Evolutionary conservation across 179 eudicot species (phyloP).

Genomic region (Vitellaria paradoxa): DNA sequence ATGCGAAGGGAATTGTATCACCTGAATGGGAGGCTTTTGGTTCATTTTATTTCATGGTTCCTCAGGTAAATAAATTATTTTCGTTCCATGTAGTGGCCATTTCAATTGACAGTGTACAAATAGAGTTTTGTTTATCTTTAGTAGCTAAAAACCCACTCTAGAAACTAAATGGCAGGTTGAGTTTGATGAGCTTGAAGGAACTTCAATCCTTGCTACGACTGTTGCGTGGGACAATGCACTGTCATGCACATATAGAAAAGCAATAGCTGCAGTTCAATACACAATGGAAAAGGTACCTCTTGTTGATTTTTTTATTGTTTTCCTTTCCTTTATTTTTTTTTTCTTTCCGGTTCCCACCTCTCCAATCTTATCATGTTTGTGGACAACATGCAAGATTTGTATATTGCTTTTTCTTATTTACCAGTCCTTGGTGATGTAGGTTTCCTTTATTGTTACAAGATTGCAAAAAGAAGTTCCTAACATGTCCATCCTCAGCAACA

Average conservation of each 20-base stretch:
- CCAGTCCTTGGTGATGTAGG: constrained; percentile 39
- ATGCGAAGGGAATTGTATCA: constrained; percentile 56
- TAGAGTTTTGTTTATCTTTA: constrained; percentile 19
- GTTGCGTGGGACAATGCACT: constrained; percentile 82
- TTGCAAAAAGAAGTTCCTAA: constrained; percentile 40
- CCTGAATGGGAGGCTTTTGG: constrained; percentile 88
- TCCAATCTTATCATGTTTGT: neutral
- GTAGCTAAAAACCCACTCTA: constrained; percentile 29
- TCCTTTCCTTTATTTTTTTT: neutral
- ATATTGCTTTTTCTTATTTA: neutral
- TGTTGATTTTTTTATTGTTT: neutral
- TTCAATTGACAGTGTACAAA: neutral
- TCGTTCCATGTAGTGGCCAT: constrained; percentile 7
- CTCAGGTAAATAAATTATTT: constrained; percentile 57
- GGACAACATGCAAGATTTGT: neutral
- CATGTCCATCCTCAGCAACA: constrained; percentile 35
- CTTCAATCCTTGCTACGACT: constrained; percentile 77
- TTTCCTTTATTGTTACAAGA: constrained; percentile 36
- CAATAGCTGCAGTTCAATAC: constrained; percentile 59
- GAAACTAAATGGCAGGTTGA: constrained; percentile 68
- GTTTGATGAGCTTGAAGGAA: constrained; percentile 83
- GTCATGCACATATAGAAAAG: constrained; percentile 50
- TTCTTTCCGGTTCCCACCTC: constrained; percentile 4
- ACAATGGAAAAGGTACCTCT: constrained; percentile 61
- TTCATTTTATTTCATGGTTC: constrained; percentile 88